Percentiles rank a stretch among this genome's conserved stretches.
These are phyloP conservation scores for Russula sp. DNA, from an alignment of 768 basidiomycete species.

Conservation along the genomic window DNA sequence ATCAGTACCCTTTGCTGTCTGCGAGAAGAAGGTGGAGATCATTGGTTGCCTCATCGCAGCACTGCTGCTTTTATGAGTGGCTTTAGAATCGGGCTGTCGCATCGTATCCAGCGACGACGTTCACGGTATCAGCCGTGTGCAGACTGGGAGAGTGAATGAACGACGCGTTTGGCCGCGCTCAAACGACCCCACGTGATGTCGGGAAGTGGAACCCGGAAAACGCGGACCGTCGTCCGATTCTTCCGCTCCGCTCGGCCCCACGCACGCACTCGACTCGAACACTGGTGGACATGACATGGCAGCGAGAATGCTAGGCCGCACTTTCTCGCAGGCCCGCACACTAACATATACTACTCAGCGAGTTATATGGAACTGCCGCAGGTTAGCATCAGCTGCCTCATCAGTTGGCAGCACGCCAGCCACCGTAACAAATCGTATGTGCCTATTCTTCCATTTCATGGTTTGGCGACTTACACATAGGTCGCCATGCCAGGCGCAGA, in stretches of 20 bases:
- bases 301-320: not conserved
- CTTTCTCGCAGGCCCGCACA: not conserved
- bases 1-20: not conserved
- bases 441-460: conserved; percentile 17
- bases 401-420: conserved; percentile 37
- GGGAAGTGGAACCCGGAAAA: not conserved
- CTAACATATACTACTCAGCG: not conserved
- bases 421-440: conserved; percentile 59
- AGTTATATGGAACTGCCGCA: not conserved
- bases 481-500: conserved; percentile 80
- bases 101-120: not conserved
- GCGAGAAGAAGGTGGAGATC: conserved; percentile 17
- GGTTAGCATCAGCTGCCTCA: not conserved
- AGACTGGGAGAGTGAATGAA: too few species aligned
- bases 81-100: not conserved
- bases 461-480: conserved; percentile 2
- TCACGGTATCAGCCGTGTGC: not conserved
- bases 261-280: too few species aligned
- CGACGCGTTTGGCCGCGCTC: not conserved
- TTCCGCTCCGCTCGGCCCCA: too few species aligned
- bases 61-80: not conserved
- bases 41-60: conserved; percentile 20
- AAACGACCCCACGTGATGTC: not conserved
- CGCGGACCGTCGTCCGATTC: not conserved
- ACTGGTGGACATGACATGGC: not conserved